phyloP scores from a whole-genome alignment of 805 yeast genomes.

The Candida nanaspora region DNA sequence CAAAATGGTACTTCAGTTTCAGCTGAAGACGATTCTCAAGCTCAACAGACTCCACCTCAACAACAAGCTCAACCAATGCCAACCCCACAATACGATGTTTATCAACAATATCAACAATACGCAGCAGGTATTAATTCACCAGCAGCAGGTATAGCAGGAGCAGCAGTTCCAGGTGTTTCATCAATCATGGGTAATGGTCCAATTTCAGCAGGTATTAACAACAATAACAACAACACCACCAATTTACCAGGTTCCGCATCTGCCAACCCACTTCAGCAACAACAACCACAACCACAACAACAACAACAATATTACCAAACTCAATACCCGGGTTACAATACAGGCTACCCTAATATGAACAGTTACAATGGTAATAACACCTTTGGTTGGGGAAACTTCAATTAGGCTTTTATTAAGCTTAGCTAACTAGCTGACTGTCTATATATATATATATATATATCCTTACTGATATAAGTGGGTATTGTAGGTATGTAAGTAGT shows the following conservation, averaged over 20 bases:
- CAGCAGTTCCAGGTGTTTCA: slow-evolving; percentile 6
- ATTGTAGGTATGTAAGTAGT: no score
- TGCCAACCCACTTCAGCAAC: no score
- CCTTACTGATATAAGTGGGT: no score
- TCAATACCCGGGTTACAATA: slow-evolving; percentile 1
- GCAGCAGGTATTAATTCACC: neutral
- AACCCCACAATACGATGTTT: slow-evolving; percentile 4
- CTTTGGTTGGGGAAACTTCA: no score
- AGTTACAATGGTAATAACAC: neutral
- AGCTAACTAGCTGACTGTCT: no score
- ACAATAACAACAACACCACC: neutral
- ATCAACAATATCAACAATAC: slow-evolving; percentile 9
- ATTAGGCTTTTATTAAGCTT: no score
- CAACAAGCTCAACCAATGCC: slow-evolving; percentile 6
- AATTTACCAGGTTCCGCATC: neutral
- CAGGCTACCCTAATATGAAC: neutral
- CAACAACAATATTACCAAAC: slow-evolving; percentile 1
- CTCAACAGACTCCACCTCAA: slow-evolving; percentile 6
- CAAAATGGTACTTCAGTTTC: neutral
- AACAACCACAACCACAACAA: slow-evolving; percentile 2
- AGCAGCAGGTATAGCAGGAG: slow-evolving; percentile 1
- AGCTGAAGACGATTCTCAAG: slow-evolving; percentile 1
- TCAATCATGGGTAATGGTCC: neutral
- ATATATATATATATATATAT: no score
- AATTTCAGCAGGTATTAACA: neutral